phyloP scores from a whole-genome alignment of 208 protist species.

The Angomonas ambiguus region DNA sequence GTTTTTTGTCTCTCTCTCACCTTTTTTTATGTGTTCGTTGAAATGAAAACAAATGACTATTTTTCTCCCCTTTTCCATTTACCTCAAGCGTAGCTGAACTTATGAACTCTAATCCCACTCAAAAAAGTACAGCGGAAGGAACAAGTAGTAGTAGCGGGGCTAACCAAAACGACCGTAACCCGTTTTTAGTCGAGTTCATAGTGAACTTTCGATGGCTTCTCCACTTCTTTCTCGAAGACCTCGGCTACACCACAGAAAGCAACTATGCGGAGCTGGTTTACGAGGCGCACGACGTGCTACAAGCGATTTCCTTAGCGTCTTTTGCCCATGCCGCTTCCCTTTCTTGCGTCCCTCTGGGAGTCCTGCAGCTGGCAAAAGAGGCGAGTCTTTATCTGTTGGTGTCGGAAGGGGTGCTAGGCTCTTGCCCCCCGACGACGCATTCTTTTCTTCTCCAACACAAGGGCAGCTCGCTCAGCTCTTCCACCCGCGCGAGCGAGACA shows the following conservation, averaged over 20 bases:
- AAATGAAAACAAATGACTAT: too few relatives aligned
- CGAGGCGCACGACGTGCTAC: constrained; percentile 19
- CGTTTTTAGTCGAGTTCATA: constrained; percentile 58
- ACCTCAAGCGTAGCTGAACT: neutral
- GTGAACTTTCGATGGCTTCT: constrained; percentile 71
- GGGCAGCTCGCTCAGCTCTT: neutral
- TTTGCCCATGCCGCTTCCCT: constrained; percentile 19
- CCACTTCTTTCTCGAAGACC: constrained; percentile 27
- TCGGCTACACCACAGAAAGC: constrained; percentile 40
- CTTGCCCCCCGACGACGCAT: constrained; percentile 72
- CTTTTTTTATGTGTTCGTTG: too few relatives aligned
- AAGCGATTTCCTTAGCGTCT: constrained; percentile 19
- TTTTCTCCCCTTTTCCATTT: neutral
- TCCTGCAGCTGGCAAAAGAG: constrained; percentile 39
- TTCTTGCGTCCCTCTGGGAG: constrained; percentile 33
- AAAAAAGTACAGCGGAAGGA: too few relatives aligned
- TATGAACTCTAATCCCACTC: too few relatives aligned
- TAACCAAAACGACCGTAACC: too few relatives aligned
- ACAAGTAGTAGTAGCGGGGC: too few relatives aligned
- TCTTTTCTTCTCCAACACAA: constrained; percentile 42
- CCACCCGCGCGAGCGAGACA: neutral
- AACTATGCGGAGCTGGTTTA: constrained; percentile 34
- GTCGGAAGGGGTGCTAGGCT: constrained; percentile 54
- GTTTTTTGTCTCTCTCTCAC: too few relatives aligned
- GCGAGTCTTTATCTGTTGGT: constrained; percentile 62